These are phyloP conservation scores for Funneliformis caledonium DNA, from an alignment of 371 early-diverging fungal species.

Conservation along the genomic window DNA sequence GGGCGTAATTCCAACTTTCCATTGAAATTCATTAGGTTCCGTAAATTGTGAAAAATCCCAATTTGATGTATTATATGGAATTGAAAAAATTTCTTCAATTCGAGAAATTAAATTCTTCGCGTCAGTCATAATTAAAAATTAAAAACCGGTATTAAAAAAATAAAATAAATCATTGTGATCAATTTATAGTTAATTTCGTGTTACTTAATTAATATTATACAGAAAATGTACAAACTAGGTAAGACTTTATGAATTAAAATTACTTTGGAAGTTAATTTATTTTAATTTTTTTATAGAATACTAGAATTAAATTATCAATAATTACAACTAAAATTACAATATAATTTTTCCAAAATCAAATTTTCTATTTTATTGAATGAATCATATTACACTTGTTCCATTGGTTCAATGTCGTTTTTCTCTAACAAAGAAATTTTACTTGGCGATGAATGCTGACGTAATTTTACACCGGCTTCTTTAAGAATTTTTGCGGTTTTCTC, in stretches of 20 bases:
- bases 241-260: too few relatives aligned
- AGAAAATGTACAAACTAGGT: too few relatives aligned
- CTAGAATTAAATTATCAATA: too few relatives aligned
- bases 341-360: neutral
- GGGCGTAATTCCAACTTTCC: conserved; percentile 34
- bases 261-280: too few relatives aligned
- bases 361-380: neutral
- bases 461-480: conserved; percentile 74
- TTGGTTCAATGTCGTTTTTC: conserved; percentile 9
- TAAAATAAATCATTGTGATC: neutral
- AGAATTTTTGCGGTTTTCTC: conserved; percentile 80
- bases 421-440: conserved; percentile 50
- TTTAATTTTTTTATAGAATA: too few relatives aligned
- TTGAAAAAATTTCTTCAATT: neutral
- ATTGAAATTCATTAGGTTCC: conserved; percentile 20
- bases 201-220: neutral
- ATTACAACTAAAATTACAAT: too few relatives aligned
- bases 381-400: neutral
- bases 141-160: neutral
- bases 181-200: neutral
- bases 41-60: conserved; percentile 35
- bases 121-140: neutral
- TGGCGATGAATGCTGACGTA: conserved; percentile 80
- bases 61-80: neutral
- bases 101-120: neutral